Evolutionary conservation across 1,284 basidiomycete genomes (phyloP).

Genomic region (Mycena citricolor): DNA sequence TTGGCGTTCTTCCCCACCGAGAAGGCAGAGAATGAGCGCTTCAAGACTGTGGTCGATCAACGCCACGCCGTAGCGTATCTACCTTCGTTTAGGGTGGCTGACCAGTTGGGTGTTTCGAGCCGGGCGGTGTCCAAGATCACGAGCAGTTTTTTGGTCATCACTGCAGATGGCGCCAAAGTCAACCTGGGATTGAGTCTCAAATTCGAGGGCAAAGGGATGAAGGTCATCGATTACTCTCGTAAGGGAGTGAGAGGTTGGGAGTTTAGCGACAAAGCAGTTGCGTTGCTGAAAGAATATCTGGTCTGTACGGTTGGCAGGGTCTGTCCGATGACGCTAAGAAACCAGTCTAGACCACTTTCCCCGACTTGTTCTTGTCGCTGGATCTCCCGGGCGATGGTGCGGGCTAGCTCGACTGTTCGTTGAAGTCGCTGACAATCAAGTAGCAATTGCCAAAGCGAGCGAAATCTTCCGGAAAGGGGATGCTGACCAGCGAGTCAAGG

Average conservation of each 20-base stretch:
- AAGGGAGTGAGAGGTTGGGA: constrained; percentile 91
- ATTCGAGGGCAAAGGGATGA: constrained; percentile 94
- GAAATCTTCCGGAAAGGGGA: constrained; percentile 72
- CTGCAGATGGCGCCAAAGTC: constrained; percentile 73
- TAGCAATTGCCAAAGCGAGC: constrained; percentile 72
- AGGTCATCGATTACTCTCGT: constrained; percentile 92
- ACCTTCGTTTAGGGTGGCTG: constrained; percentile 74
- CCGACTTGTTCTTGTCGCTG: constrained; percentile 75
- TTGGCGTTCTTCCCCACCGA: constrained; percentile 90
- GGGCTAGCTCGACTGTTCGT: constrained; percentile 23
- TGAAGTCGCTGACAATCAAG: constrained; percentile 10
- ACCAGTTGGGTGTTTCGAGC: constrained; percentile 68
- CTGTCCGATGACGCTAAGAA: constrained; percentile 5
- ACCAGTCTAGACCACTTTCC: constrained; percentile 60
- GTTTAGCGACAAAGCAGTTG: constrained; percentile 85
- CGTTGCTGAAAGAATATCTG: constrained; percentile 85
- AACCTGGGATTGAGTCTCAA: constrained; percentile 96
- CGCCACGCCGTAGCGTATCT: constrained; percentile 64
- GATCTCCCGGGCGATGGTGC: constrained; percentile 68
- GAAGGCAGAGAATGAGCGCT: constrained; percentile 73
- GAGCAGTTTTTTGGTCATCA: constrained; percentile 87
- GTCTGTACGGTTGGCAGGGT: constrained; percentile 33
- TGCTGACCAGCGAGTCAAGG: constrained; percentile 72
- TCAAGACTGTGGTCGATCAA: constrained; percentile 64
- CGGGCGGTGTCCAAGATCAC: constrained; percentile 88